Evolutionary conservation across 1,284 basidiomycete species (phyloP), one percentile per base, ranked within the genome.

Genomic region (Melampsora abietis-canadensis): DNA sequence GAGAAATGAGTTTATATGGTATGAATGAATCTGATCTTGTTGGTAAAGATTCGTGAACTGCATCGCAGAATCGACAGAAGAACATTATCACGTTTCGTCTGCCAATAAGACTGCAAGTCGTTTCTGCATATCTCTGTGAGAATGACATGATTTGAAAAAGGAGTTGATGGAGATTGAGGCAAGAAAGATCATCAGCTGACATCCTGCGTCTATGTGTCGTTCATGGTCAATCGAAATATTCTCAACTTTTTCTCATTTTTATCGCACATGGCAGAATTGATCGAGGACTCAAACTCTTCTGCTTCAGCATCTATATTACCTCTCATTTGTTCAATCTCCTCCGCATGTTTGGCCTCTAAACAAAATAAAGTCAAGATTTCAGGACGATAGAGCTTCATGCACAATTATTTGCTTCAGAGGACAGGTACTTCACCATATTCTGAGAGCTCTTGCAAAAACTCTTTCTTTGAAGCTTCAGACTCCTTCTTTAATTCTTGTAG

Each of bases 121-220:
- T 54, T 54, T 54, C 14, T 54, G 51, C 51, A 54, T 54, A 54
- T 54, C 51, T 14, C 51, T 54, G 51, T 27, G 51, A 54, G 14
- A 54, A 54, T 15, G 19, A 54, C 6, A 40, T 40, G 10, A 40
- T 6, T 54, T 21, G 17, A 54, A 21, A n/a, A n/a, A 54, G 19
- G 51, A 54, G n/a, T n/a, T n/a, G 21, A 21, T 21, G 51, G 8
- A 12, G 1, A 54, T n/a, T 54, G 51, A 54, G 14, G 51, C 51
- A 21, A 54, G n/a, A 27, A 8, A n/a, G 8, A 27, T n/a, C 3
- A 54, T n/a, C n/a, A 27, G 51, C 19, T n/a, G 19, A 54, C n/a
- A 21, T 0, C 17, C 51, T 21, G 10, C 7, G 0, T n/a, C 15
- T 27, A 8, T 54, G 19, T n/a, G 1, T 54, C 51, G 4, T n/a